These are phyloP conservation scores for Ensete glaucum DNA, from an alignment of 176 grass and related monocot genomes.

Conservation along the genomic window DNA sequence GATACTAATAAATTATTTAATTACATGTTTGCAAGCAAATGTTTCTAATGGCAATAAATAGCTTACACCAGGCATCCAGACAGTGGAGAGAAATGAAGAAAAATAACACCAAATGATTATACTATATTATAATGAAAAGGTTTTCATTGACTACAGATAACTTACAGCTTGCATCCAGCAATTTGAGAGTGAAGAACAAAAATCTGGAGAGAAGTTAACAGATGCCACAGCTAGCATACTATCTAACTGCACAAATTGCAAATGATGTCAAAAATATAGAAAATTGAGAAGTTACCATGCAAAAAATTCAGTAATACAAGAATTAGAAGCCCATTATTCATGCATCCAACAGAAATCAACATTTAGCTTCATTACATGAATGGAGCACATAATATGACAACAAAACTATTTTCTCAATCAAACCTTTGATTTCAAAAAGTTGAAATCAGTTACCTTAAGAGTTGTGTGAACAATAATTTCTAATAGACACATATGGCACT, in stretches of 20 bases:
- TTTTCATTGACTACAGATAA: neutral
- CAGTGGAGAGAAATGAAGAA: neutral
- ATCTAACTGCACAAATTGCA: conserved; percentile 40
- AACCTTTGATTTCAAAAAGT: too few relatives aligned
- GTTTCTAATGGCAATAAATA: too few relatives aligned
- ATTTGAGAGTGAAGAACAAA: conserved; percentile 39
- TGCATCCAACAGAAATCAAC: neutral
- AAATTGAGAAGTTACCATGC: neutral
- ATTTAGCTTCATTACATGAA: neutral
- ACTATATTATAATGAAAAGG: neutral
- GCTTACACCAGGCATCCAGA: too few relatives aligned
- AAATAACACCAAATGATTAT: neutral
- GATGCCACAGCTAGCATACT: conserved; percentile 49
- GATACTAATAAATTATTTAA: too few relatives aligned
- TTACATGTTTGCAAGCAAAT: too few relatives aligned
- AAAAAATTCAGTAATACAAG: neutral
- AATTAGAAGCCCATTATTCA: neutral
- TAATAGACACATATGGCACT: too few relatives aligned
- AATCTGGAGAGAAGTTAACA: conserved; percentile 47
- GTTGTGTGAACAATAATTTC: too few relatives aligned
- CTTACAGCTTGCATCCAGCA: conserved; percentile 68
- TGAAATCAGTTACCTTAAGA: too few relatives aligned
- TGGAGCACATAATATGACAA: neutral
- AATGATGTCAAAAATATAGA: conserved; percentile 9
- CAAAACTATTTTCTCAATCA: neutral